phyloP scores from a whole-genome alignment of 345 rosid species.

The Nephelium lappaceum region DNA sequence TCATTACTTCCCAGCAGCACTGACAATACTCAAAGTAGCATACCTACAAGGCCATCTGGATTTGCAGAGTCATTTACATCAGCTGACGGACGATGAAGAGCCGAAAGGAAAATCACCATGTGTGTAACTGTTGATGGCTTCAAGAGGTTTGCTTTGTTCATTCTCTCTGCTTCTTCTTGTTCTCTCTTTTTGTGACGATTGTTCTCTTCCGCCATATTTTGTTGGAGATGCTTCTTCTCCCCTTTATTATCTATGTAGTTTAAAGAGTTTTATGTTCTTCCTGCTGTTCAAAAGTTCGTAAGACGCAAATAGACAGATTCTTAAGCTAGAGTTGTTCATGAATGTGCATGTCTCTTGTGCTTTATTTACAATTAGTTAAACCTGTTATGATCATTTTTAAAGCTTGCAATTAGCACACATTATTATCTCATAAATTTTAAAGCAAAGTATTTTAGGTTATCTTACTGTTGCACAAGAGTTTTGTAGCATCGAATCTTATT shows the following conservation, averaged over 20 bases:
- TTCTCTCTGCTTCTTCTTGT: conserved; percentile 4
- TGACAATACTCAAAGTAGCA: conserved; percentile 46
- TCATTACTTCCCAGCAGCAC: conserved; percentile 26
- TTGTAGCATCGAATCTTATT: background rate
- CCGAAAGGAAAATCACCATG: background rate
- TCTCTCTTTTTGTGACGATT: conserved; percentile 13
- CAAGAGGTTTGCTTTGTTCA: conserved; percentile 11
- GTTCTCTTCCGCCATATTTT: conserved; percentile 1
- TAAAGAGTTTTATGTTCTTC: background rate
- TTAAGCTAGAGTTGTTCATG: conserved; percentile 15
- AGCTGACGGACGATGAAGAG: conserved; percentile 37
- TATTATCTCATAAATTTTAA: background rate
- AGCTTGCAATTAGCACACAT: background rate
- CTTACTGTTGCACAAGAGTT: too few species aligned
- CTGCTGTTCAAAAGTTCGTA: background rate
- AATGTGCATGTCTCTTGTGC: background rate
- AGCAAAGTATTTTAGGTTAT: background rate
- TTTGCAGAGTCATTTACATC: conserved; percentile 47
- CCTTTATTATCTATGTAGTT: conserved; percentile 4
- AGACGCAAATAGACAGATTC: conserved; percentile 11
- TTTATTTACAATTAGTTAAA: background rate
- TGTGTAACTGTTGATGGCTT: background rate
- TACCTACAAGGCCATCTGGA: conserved; percentile 42
- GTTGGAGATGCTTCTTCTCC: conserved; percentile 11
- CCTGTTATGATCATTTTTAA: background rate